Conservation (phyloP, 176 grass and related monocot species). For the Cocos nucifera region DNA sequence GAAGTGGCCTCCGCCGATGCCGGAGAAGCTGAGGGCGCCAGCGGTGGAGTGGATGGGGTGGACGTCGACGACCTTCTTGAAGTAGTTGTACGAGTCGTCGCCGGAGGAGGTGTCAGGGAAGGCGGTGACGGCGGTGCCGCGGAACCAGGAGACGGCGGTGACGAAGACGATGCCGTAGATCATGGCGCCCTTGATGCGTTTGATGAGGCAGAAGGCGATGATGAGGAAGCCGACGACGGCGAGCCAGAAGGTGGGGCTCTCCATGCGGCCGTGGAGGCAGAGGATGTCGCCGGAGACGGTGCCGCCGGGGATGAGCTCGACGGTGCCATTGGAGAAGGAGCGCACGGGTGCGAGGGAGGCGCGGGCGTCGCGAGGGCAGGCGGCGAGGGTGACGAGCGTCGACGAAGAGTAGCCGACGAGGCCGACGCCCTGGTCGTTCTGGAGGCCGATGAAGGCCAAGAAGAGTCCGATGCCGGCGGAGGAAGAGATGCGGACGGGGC, state of each 20-base stretch:
- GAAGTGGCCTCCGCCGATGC: constrained; percentile 1
- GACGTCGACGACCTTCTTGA: constrained; percentile 5
- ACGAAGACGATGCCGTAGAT: constrained; percentile 13
- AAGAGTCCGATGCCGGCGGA: constrained; percentile 15
- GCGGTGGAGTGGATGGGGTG: neutral
- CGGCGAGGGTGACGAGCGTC: constrained; percentile 14
- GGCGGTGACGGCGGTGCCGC: constrained; percentile 3
- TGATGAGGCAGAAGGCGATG: constrained; percentile 8
- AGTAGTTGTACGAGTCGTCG: constrained; percentile 1
- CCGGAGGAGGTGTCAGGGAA: neutral
- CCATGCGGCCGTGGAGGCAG: constrained; percentile 7
- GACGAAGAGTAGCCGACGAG: constrained; percentile 10
- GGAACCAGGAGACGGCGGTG: constrained; percentile 11
- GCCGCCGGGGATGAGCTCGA: constrained; percentile 2
- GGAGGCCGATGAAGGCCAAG: constrained; percentile 13
- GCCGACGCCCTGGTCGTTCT: constrained; percentile 3
- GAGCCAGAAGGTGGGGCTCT: constrained; percentile 2
- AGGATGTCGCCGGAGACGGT: constrained; percentile 3
- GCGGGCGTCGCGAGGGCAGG: constrained; percentile 6
- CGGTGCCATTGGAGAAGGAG: constrained; percentile 4
- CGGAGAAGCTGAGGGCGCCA: constrained; percentile 5
- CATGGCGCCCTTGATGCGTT: constrained; percentile 6
- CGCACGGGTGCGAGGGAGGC: constrained; percentile 1
- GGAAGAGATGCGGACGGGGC: constrained; percentile 4
- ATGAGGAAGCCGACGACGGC: constrained; percentile 4